These are phyloP conservation scores for Backusella morwellensis DNA, from an alignment of 192 early-diverging fungal species.

Conservation along the genomic window DNA sequence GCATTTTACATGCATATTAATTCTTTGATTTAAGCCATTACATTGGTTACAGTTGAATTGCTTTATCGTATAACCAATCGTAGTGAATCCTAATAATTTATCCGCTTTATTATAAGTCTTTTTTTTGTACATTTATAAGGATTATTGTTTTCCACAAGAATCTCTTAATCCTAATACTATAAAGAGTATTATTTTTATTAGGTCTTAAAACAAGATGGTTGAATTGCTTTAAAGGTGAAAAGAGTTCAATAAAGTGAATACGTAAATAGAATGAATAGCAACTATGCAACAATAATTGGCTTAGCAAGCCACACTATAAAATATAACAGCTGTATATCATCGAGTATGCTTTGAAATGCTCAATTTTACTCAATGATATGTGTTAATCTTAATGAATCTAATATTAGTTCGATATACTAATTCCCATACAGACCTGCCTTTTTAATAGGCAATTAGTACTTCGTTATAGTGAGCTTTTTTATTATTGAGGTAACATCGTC, in stretches of 20 bases:
- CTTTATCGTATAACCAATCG: background rate
- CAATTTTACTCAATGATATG: background rate
- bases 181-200: background rate
- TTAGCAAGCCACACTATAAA: background rate
- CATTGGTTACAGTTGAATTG: background rate
- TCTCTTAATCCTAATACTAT: background rate
- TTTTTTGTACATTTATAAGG: conserved; percentile 2
- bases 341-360: background rate
- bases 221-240: background rate
- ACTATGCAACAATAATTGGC: background rate
- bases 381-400: background rate
- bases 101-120: background rate
- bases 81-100: background rate
- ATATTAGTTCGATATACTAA: background rate
- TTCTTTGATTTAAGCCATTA: background rate
- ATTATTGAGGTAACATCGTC: background rate
- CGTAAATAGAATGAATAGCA: background rate
- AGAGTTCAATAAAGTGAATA: background rate
- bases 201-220: background rate
- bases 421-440: background rate
- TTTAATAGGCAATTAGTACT: background rate
- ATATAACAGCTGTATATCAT: background rate
- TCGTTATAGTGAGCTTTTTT: background rate
- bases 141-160: background rate
- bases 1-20: background rate